These are phyloP conservation scores for Neurospora tetraspora DNA, from an alignment of 495 filamentous ascomycete species.

Conservation along the genomic window DNA sequence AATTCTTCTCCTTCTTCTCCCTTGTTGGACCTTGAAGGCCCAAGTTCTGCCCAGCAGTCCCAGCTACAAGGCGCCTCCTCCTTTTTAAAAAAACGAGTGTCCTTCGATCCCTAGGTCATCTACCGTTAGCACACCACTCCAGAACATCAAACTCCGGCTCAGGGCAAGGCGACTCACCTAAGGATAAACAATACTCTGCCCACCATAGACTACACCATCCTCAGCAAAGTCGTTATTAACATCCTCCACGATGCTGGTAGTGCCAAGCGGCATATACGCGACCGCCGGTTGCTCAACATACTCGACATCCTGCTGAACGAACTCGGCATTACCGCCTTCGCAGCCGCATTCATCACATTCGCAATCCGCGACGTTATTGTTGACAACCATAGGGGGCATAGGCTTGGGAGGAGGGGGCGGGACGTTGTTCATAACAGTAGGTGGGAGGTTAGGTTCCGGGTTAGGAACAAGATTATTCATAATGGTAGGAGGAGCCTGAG, in stretches of 20 bases:
- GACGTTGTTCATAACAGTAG: background rate
- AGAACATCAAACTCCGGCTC: background rate
- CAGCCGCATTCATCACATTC: background rate
- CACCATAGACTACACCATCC: background rate
- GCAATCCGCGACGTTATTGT: background rate
- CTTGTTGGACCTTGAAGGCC: background rate
- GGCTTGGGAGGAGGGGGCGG: background rate
- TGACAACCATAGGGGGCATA: background rate
- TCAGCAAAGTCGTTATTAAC: background rate
- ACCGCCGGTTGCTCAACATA: background rate
- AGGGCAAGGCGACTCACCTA: background rate
- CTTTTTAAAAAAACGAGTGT: background rate
- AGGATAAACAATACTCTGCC: background rate
- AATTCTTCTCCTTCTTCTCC: background rate
- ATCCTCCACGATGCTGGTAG: background rate
- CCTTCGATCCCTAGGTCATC: background rate
- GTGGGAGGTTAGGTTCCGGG: background rate
- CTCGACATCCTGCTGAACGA: background rate
- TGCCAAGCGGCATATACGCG: background rate
- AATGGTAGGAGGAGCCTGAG: background rate
- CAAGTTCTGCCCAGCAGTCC: background rate
- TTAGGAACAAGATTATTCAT: background rate
- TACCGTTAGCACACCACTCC: background rate
- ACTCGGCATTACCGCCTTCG: background rate
- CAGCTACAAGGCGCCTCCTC: background rate